Evolutionary conservation across 305 asterid species (phyloP).

Genomic region (Fraxinus baroniana): DNA sequence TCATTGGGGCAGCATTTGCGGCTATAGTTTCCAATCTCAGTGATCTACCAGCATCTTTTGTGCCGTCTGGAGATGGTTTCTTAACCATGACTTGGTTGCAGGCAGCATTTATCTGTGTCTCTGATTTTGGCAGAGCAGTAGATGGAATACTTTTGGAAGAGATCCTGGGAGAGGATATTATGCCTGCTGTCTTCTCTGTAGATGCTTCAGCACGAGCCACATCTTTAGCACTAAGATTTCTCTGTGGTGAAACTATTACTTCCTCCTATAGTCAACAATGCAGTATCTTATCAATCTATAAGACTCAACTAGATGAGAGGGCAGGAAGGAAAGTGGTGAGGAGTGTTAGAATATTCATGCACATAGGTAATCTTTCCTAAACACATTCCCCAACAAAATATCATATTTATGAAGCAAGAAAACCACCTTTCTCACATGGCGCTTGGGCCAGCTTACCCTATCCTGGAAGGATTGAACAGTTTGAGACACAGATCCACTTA

Average conservation of each 20-base stretch:
- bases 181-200: constrained; percentile 29
- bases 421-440: constrained; percentile 49
- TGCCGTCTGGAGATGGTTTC: constrained; percentile 44
- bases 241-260: constrained; percentile 35
- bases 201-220: constrained; percentile 32
- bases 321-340: not conserved
- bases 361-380: not conserved
- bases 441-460: constrained; percentile 36
- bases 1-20: constrained; percentile 36
- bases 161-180: constrained; percentile 45
- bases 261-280: constrained; percentile 53
- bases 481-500: constrained; percentile 31
- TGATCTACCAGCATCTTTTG: constrained; percentile 42
- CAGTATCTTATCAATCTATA: constrained; percentile 1
- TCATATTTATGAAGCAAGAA: constrained; percentile 13
- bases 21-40: constrained; percentile 26
- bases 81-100: not conserved
- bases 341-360: not conserved
- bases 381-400: not conserved
- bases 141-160: constrained; percentile 41
- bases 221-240: constrained; percentile 33
- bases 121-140: constrained; percentile 32
- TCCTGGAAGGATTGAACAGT: constrained; percentile 35
- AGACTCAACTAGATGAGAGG: not conserved
- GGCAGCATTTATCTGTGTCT: constrained; percentile 29